These are phyloP conservation scores for Kernera saxatilis DNA, from an alignment of 345 rosid genomes.

Conservation along the genomic window DNA sequence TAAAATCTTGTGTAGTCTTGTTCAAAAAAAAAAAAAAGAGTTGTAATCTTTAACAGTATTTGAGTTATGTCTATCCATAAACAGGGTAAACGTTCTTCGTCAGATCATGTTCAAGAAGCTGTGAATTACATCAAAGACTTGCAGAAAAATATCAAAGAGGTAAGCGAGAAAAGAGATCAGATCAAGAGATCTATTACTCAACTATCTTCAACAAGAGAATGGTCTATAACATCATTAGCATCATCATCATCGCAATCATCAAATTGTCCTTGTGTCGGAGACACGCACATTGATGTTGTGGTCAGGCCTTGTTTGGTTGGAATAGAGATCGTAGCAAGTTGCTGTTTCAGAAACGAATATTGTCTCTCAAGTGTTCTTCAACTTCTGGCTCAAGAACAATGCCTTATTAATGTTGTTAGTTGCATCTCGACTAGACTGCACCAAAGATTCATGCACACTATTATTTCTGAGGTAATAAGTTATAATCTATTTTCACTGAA, in stretches of 20 bases:
- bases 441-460: conserved; percentile 19
- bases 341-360: conserved; percentile 9
- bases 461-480: conserved; percentile 13
- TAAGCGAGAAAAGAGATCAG: conserved; percentile 1
- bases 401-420: conserved; percentile 19
- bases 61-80: no score
- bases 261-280: conserved; percentile 24
- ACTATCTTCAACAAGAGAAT: neutral
- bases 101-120: conserved; percentile 21
- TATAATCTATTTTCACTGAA: neutral
- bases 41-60: no score
- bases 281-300: conserved; percentile 6
- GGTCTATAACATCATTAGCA: neutral
- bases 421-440: conserved; percentile 11
- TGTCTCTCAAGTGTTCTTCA: conserved; percentile 24
- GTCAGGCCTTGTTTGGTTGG: conserved; percentile 20
- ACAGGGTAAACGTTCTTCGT: conserved; percentile 27
- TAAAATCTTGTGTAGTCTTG: no score
- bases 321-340: conserved; percentile 19
- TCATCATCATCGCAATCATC: neutral
- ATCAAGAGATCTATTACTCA: conserved; percentile 13
- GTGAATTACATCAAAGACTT: conserved; percentile 26
- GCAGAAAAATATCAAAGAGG: conserved; percentile 19
- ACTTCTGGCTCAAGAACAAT: conserved; percentile 14
- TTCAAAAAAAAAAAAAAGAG: no score